Percentiles rank a stretch among this genome's conserved stretches.
These are phyloP conservation scores for Populus ilicifolia DNA, from an alignment of 345 rosid genomes.

Conservation along the genomic window DNA sequence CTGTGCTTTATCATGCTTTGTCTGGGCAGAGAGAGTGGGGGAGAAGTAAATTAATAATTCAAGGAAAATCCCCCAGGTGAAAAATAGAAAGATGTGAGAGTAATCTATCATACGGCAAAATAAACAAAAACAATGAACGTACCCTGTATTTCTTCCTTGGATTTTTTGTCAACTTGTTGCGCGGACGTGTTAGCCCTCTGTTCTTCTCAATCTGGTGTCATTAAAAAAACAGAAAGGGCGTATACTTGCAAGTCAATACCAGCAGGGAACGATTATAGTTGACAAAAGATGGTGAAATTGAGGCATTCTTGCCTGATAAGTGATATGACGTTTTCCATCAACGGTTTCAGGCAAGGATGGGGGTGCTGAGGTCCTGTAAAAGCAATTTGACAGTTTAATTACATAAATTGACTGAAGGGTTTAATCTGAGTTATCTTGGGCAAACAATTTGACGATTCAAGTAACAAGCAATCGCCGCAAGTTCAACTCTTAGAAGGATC, in stretches of 20 bases:
- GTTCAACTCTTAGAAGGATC: too few relatives aligned
- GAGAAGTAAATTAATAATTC: neutral
- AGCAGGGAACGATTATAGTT: neutral
- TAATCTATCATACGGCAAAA: neutral
- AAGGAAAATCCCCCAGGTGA: neutral
- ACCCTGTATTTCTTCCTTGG: conserved; percentile 89
- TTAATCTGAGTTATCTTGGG: neutral
- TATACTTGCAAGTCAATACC: neutral
- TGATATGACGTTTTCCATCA: conserved; percentile 65
- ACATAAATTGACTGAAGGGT: neutral
- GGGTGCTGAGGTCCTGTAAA: conserved; percentile 31
- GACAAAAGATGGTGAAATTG: neutral
- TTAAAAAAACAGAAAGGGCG: conserved; percentile 3
- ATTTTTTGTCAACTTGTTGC: conserved; percentile 59
- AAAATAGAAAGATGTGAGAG: neutral
- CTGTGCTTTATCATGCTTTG: conserved; percentile 42
- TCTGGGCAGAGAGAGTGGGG: conserved; percentile 21
- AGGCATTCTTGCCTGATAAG: conserved; percentile 41
- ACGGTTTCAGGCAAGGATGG: conserved; percentile 52
- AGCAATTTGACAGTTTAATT: neutral
- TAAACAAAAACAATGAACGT: neutral
- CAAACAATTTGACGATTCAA: too few relatives aligned
- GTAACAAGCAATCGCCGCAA: too few relatives aligned
- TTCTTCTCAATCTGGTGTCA: conserved; percentile 51
- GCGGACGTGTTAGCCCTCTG: conserved; percentile 66